Conservation (phyloP, 257 asterid species). For the Solanum verrucosum region DNA sequence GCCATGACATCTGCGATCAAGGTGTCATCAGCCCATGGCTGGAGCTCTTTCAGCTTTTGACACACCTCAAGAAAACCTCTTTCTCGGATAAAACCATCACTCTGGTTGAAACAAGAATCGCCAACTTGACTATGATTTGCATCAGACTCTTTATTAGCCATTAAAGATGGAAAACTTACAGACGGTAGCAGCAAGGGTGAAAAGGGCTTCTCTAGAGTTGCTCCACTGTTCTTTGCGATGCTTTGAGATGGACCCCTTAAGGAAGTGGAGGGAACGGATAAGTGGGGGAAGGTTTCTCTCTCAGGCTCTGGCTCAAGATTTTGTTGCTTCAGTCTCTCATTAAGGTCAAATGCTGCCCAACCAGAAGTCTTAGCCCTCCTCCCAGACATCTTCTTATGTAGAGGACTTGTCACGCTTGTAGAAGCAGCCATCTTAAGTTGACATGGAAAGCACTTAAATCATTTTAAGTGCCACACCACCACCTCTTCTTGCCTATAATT, state of each 20-base stretch:
- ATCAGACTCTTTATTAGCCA: conserved; percentile 1
- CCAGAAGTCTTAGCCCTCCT: conserved; percentile 51
- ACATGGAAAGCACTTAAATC: background rate
- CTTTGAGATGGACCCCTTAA: conserved; percentile 5
- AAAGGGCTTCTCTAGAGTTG: conserved; percentile 41
- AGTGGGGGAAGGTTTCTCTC: conserved; percentile 49
- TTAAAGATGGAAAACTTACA: conserved; percentile 22
- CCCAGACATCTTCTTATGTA: conserved; percentile 17
- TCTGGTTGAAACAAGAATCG: background rate
- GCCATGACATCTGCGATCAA: conserved; percentile 70
- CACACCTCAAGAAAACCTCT: conserved; percentile 2
- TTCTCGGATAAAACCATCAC: background rate
- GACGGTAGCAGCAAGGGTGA: conserved; percentile 41
- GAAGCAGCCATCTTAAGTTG: conserved; percentile 20
- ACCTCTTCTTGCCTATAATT: background rate
- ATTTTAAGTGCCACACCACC: background rate
- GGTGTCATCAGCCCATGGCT: conserved; percentile 66
- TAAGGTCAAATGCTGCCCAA: conserved; percentile 78
- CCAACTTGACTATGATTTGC: conserved; percentile 8
- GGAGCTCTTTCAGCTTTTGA: conserved; percentile 37
- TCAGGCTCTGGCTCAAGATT: conserved; percentile 23
- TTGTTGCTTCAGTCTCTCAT: conserved; percentile 37
- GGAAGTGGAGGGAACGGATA: conserved; percentile 16
- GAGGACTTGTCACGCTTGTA: conserved; percentile 18
- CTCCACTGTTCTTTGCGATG: conserved; percentile 6